Evolutionary conservation across 495 filamentous ascomycete genomes (phyloP).

Genomic region (Tuber indicum): DNA sequence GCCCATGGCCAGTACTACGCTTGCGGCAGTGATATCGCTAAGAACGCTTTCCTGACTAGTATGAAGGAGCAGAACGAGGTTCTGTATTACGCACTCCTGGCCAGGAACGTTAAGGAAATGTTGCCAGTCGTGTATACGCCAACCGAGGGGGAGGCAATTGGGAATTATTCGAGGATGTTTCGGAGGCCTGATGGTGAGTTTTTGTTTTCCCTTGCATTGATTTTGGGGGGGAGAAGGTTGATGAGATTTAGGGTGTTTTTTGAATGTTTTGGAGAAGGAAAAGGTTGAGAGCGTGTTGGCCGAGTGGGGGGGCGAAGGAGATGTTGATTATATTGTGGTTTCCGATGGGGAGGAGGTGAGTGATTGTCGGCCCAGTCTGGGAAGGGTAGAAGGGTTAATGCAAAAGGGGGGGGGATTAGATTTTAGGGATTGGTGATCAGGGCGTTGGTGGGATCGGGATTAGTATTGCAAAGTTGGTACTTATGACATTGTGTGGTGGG

Average conservation of each 20-base stretch:
- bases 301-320: conserved; percentile 61
- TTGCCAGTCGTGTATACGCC: conserved; percentile 84
- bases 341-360: conserved; percentile 64
- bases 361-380: background rate
- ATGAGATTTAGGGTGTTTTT: conserved; percentile 49
- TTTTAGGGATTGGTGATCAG: conserved; percentile 85
- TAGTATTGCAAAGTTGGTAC: conserved; percentile 70
- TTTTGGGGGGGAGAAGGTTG: conserved; percentile 1
- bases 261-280: conserved; percentile 48
- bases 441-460: conserved; percentile 85
- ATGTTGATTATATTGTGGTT: conserved; percentile 85
- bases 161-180: conserved; percentile 75
- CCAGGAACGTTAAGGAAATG: conserved; percentile 64
- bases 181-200: conserved; percentile 58
- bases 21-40: conserved; percentile 56
- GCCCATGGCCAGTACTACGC: conserved; percentile 74
- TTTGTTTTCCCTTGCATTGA: background rate
- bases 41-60: conserved; percentile 76
- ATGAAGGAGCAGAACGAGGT: conserved; percentile 78
- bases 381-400: background rate
- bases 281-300: conserved; percentile 45
- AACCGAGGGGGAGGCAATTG: conserved; percentile 85
- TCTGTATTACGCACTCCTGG: conserved; percentile 59
- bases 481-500: conserved; percentile 78
- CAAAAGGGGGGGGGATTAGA: conserved; percentile 47